Evolutionary conservation across 805 yeast species (phyloP), one percentile per base, ranked within the genome.

Genomic region (Starmera dryadoides): DNA sequence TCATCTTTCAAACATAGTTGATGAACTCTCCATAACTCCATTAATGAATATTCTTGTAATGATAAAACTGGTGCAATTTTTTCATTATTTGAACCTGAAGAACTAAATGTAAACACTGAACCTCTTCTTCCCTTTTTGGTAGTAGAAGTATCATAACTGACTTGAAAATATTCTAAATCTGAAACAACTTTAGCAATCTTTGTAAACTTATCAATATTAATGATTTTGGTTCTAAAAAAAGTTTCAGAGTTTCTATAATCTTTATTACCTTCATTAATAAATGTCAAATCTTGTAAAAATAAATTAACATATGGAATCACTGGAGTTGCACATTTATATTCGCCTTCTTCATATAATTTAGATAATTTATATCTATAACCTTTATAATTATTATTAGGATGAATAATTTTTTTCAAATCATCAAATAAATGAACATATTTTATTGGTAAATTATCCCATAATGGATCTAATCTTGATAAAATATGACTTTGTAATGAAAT

Each of bases 181-280:
- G 85, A 74, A 37, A 83, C 69, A 30, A 81, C 73, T 41, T 79
- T 66, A 6, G 88, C 77, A 36, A 80, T 72, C 53, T 78, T 81
- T 58, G 71, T 68, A 52, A 80, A 81, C 55, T 85, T 85, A 55
- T 82, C 93, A 45, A 84, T 74, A 52, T 85, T 83, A 51, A 85
- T 75, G 46, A 81, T 64, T 39, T 64, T 66, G 19, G 72, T 61
- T 33, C 66, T 62, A 34, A 66, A 49, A 65, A 72, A 65, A 6
- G 66, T 58, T 44, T 77, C 75, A 5, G 81, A 79, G 43, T 68
- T 74, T 54, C 89, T 67, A 55, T 65, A 79, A 49, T 77, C 80
- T 30, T 82, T 71, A 53, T 84, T 84, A n/a, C 93, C 91, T 48
- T 85, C 94, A 37, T 79, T 73, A n/a, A 83, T 77, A 61, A 84